Evolutionary conservation across 257 asterid species (phyloP).

Genomic region (Thymus mandschuricus): DNA sequence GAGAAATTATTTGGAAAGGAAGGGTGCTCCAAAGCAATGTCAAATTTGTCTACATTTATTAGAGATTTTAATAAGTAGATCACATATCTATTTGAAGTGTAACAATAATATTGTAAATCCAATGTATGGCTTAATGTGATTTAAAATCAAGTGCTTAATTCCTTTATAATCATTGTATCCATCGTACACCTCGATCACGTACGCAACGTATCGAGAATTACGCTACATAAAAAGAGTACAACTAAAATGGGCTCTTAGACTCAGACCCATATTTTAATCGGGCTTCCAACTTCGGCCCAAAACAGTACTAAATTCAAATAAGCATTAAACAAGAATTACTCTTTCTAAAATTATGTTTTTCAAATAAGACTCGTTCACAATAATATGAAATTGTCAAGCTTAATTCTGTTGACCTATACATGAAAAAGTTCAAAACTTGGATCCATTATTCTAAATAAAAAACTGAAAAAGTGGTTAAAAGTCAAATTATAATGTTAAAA

Average conservation of each 20-base stretch:
- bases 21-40: constrained; percentile 41
- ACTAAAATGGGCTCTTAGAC: too few species aligned
- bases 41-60: constrained; percentile 43
- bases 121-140: neutral
- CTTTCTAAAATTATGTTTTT: too few species aligned
- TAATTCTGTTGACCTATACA: constrained; percentile 18
- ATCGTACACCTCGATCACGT: too few species aligned
- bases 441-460: neutral
- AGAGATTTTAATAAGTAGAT: constrained; percentile 25
- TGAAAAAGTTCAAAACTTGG: neutral
- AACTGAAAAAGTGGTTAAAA: neutral
- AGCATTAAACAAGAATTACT: too few species aligned
- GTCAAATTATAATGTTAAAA: constrained; percentile 3
- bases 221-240: too few species aligned
- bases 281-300: too few species aligned
- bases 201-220: too few species aligned
- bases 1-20: constrained; percentile 54
- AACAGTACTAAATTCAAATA: too few species aligned
- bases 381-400: constrained; percentile 3
- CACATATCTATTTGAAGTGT: neutral
- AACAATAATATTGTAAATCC: neutral
- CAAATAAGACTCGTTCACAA: neutral
- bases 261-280: too few species aligned
- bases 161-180: too few species aligned
- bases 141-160: neutral